A percentile compares a stretch with the other conserved stretches of the same genome.
These are phyloP conservation scores for Aspergillus transmontanensis DNA, from an alignment of 2,329 filamentous ascomycete genomes.

Conservation along the genomic window DNA sequence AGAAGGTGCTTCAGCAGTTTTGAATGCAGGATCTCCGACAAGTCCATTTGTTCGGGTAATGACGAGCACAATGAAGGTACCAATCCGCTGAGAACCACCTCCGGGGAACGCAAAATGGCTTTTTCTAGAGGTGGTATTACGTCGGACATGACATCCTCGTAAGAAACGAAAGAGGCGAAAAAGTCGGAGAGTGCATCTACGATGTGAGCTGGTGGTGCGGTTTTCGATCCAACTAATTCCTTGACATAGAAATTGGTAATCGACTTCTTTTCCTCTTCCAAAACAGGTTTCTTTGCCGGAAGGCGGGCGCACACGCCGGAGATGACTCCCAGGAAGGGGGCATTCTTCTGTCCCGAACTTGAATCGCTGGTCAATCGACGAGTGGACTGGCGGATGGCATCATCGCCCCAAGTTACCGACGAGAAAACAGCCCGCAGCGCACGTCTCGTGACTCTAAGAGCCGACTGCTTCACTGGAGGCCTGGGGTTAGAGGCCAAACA, in stretches of 20 bases:
- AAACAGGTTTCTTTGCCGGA: slow-evolving; percentile 59
- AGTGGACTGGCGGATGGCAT: slow-evolving; percentile 65
- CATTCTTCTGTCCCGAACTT: slow-evolving; percentile 66
- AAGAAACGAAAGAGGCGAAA: slow-evolving; percentile 72
- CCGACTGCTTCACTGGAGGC: slow-evolving; percentile 68
- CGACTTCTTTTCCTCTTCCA: slow-evolving; percentile 68
- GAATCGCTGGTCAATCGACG: slow-evolving; percentile 69
- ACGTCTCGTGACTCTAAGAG: slow-evolving; percentile 75
- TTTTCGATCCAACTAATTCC: slow-evolving; percentile 80
- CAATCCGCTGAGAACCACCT: slow-evolving; percentile 81
- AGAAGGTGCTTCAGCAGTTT: slow-evolving; percentile 83
- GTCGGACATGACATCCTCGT: slow-evolving; percentile 74
- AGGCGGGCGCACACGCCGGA: slow-evolving; percentile 83
- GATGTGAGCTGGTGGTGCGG: slow-evolving; percentile 69
- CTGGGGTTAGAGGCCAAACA: slow-evolving; percentile 70
- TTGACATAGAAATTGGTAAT: slow-evolving; percentile 83
- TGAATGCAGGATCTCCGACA: slow-evolving; percentile 71
- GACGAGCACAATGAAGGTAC: slow-evolving; percentile 72
- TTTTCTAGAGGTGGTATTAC: slow-evolving; percentile 85
- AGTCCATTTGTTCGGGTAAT: slow-evolving; percentile 70
- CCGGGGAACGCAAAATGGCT: slow-evolving; percentile 82
- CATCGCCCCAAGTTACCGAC: slow-evolving; percentile 58
- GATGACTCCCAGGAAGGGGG: slow-evolving; percentile 78
- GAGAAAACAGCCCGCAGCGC: slow-evolving; percentile 75
- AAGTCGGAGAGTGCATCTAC: slow-evolving; percentile 77